Conservation (phyloP, 805 yeast species). For the Hanseniaspora meyeri region DNA sequence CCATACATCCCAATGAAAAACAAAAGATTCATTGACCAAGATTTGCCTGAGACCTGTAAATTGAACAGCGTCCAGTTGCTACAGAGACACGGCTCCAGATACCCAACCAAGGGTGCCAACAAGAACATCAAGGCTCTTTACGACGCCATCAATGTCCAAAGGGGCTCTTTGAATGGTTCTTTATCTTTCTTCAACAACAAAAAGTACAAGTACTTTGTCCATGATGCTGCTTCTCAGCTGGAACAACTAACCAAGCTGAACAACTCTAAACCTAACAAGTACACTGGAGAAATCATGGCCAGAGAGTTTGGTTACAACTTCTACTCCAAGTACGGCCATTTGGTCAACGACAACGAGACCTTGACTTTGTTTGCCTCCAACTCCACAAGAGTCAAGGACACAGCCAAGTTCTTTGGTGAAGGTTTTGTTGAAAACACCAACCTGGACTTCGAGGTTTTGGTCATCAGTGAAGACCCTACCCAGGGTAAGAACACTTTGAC, state of each 20-base stretch:
- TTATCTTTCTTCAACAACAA: slow-evolving; percentile 35
- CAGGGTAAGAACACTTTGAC: slow-evolving; percentile 42
- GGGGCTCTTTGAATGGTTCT: slow-evolving; percentile 32
- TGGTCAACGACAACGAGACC: slow-evolving; percentile 26
- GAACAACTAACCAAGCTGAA: slow-evolving; percentile 31
- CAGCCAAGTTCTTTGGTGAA: slow-evolving; percentile 36
- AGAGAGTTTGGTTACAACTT: slow-evolving; percentile 35
- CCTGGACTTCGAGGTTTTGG: slow-evolving; percentile 23
- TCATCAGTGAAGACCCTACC: slow-evolving; percentile 32
- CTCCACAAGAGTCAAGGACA: slow-evolving; percentile 37
- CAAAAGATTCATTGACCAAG: slow-evolving; percentile 43
- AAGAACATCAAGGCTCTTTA: slow-evolving; percentile 26
- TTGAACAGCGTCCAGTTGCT: slow-evolving; percentile 57
- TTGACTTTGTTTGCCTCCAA: slow-evolving; percentile 39
- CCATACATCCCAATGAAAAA: slow-evolving; percentile 39
- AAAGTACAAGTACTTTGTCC: slow-evolving; percentile 35
- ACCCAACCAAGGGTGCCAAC: slow-evolving; percentile 39
- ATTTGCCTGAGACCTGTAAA: slow-evolving; percentile 37
- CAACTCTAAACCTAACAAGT: slow-evolving; percentile 26
- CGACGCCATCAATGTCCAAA: slow-evolving; percentile 14
- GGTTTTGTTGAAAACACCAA: slow-evolving; percentile 36
- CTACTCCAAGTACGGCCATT: slow-evolving; percentile 33
- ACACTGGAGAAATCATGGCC: slow-evolving; percentile 38
- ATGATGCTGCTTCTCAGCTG: slow-evolving; percentile 27
- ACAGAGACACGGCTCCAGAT: slow-evolving; percentile 72